A percentile compares a stretch with the other conserved stretches of the same genome.
Conservation (phyloP, 441 rosid genomes). For the Aleurites moluccanus region DNA sequence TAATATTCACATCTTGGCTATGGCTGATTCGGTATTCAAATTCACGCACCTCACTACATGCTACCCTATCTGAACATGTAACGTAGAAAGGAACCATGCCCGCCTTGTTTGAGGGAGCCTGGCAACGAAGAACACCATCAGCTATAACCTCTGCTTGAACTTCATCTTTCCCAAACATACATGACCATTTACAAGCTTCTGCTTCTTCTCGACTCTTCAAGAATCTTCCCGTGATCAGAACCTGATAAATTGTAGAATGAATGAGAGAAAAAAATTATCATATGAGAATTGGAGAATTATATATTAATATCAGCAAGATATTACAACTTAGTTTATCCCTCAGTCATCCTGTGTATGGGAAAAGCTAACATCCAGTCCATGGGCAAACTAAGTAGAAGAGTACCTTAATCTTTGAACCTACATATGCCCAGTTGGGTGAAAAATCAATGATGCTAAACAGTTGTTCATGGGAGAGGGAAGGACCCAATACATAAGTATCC, state of each 20-base stretch:
- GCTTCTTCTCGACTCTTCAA: constrained; percentile 56
- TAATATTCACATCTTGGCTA: constrained; percentile 34
- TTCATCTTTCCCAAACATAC: constrained; percentile 98
- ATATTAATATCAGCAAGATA: constrained; percentile 10
- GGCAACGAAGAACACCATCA: constrained; percentile 77
- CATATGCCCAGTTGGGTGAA: constrained; percentile 75
- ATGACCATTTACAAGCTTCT: constrained; percentile 62
- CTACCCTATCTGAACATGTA: constrained; percentile 88
- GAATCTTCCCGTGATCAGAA: constrained; percentile 73
- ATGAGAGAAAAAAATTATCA: constrained; percentile 19
- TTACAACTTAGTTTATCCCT: constrained; percentile 11
- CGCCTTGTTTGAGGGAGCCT: constrained; percentile 60
- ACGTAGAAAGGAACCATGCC: constrained; percentile 91
- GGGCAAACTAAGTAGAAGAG: neutral
- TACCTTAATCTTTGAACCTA: constrained; percentile 62
- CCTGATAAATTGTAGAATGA: constrained; percentile 39
- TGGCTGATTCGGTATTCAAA: constrained; percentile 59
- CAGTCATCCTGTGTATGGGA: neutral
- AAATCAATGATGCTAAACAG: constrained; percentile 76
- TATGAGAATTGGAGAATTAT: neutral
- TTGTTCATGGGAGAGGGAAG: constrained; percentile 77
- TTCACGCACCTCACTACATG: constrained; percentile 97
- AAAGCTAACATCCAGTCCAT: constrained; percentile 5
- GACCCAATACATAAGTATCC: constrained; percentile 54
- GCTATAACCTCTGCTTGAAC: constrained; percentile 82